Base-by-base conservation (phyloP, 2,329 filamentous ascomycete species). In the Sarocladium brachiariae region DNA sequence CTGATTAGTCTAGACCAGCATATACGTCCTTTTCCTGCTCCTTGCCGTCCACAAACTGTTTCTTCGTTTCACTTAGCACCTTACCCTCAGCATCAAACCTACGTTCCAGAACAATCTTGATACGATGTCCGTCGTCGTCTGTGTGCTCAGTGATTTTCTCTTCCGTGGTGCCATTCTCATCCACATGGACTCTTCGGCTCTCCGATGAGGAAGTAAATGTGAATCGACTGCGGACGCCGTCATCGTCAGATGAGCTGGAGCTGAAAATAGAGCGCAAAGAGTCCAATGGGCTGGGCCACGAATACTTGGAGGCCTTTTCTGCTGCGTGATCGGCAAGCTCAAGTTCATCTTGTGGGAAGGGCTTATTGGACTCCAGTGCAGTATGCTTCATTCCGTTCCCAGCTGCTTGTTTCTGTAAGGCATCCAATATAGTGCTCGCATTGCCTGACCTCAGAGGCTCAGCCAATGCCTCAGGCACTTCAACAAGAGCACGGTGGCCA, bases 61-160 rank as follows among this genome's bases (percentile, higher is more conserved):
- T 31, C n/a, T 10, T 47, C 9, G 14, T 47, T 25, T 47, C 43
- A 18, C 43, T 47, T n/a, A 47, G 31, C 14, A 47, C 43, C n/a
- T 21, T 47, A n/a, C 43, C 43, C 43, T 47, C 14, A 4, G 43
- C 3, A 21, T 47, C 43, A 33, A 33, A 10, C 16, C 21, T 30
- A 10, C 43, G 43, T 31, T 31, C 43, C 24, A 33, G n/a, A 5
- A 31, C 21, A 21, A 19, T n/a, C 14, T 10, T 8, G 25, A 19
- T 21, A 7, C 18, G 24, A 3, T 25, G 43, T 7, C 43, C 43
- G 11, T 31, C 3, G 4, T 33, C 25, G 16, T 47, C 43, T 13
- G 27, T 33, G 18, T 19, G 27, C 27, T 30, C 43, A 9, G 25
- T 47, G 9, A n/a, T 33, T 13, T 47, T 21, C 24, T 47, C 27